phyloP scores from a whole-genome alignment of 306 rosid species.

The Cajanus cajan region DNA sequence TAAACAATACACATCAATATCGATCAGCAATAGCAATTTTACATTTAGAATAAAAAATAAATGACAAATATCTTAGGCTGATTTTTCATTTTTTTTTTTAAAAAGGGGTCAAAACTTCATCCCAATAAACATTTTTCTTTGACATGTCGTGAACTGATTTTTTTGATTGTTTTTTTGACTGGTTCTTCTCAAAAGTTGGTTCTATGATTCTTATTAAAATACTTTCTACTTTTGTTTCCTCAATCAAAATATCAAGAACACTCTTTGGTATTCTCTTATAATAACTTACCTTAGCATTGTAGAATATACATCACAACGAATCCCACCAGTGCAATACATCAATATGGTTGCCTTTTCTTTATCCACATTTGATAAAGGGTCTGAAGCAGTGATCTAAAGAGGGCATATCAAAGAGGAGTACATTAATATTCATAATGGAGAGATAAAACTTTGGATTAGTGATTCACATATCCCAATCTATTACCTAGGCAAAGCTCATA shows the following conservation, averaged over 20 bases:
- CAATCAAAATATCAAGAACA: background rate
- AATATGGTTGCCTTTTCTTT: constrained; percentile 63
- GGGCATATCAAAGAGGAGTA: constrained; percentile 29
- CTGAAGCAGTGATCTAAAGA: constrained; percentile 67
- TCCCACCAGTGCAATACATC: constrained; percentile 98
- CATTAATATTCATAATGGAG: constrained; percentile 23
- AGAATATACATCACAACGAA: constrained; percentile 87
- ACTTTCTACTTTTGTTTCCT: background rate
- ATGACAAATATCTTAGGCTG: background rate
- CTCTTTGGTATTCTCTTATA: background rate
- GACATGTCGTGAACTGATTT: background rate
- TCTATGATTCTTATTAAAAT: background rate
- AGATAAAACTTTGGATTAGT: constrained; percentile 12
- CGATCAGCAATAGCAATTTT: background rate
- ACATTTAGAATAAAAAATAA: background rate
- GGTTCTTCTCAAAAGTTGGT: background rate
- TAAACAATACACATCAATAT: background rate
- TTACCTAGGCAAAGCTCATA: constrained; percentile 11
- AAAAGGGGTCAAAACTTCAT: background rate
- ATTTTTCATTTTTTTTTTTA: background rate
- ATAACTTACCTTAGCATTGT: constrained; percentile 69
- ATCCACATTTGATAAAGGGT: constrained; percentile 74
- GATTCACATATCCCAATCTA: constrained; percentile 12
- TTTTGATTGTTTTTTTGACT: background rate
- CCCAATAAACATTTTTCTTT: background rate